phyloP scores from a whole-genome alignment of 1,284 basidiomycete species.

The Sporisorium iseilematis-ciliati region DNA sequence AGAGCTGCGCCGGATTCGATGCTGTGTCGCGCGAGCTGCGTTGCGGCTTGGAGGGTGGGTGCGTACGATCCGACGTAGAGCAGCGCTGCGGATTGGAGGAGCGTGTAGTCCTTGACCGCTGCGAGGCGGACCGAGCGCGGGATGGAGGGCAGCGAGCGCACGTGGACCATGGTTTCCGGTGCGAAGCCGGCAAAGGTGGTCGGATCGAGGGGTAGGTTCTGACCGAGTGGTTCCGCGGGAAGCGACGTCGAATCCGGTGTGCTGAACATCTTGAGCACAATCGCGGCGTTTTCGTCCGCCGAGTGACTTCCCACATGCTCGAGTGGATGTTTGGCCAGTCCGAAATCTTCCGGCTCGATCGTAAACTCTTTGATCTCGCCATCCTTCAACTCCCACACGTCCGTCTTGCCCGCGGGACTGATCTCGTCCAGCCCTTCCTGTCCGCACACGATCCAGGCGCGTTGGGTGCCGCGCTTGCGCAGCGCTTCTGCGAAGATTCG shows the following conservation, averaged over 20 bases:
- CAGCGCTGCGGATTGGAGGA: constrained; percentile 64
- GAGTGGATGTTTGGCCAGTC: constrained; percentile 54
- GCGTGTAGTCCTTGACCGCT: constrained; percentile 64
- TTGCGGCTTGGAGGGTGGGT: constrained; percentile 15
- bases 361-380: constrained; percentile 55
- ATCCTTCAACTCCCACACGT: constrained; percentile 71
- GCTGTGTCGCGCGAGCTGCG: constrained; percentile 30
- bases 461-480: constrained; percentile 75
- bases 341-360: constrained; percentile 63
- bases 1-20: constrained; percentile 53
- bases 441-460: constrained; percentile 93
- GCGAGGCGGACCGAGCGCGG: constrained; percentile 52
- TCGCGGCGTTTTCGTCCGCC: constrained; percentile 62
- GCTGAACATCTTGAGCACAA: constrained; percentile 58
- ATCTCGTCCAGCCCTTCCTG: constrained; percentile 94
- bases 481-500: constrained; percentile 84
- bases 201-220: constrained; percentile 30
- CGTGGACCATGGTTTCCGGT: constrained; percentile 34
- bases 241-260: constrained; percentile 12
- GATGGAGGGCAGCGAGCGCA: constrained; percentile 44
- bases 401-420: constrained; percentile 84
- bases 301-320: constrained; percentile 56
- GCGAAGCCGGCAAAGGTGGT: constrained; percentile 22
- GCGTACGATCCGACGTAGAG: constrained; percentile 63
- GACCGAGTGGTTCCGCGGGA: constrained; percentile 13